These are phyloP conservation scores for Penicillium psychrosexuale DNA, from an alignment of 2,329 filamentous ascomycete genomes.

Conservation along the genomic window DNA sequence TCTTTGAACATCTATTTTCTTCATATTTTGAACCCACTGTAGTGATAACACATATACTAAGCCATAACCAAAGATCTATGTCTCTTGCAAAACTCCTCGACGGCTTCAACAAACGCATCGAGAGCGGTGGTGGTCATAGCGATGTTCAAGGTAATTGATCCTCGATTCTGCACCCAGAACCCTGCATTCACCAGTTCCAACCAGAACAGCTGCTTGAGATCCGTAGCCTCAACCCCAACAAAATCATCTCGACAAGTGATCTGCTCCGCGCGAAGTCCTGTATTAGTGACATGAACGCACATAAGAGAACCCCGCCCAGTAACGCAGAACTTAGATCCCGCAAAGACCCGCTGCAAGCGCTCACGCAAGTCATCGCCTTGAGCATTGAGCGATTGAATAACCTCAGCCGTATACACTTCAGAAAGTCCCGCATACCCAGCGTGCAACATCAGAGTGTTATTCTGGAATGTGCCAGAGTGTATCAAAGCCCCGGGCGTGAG, in stretches of 20 bases:
- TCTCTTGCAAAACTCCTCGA: neutral
- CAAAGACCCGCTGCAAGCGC: neutral
- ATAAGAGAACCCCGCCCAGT: conserved; percentile 2
- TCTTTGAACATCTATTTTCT: too few relatives aligned
- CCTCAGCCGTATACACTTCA: neutral
- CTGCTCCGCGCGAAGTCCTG: neutral
- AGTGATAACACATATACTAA: neutral
- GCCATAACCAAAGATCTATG: neutral
- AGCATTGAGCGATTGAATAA: neutral
- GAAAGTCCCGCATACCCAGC: neutral
- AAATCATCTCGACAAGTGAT: conserved; percentile 2
- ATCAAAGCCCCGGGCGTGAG: conserved; percentile 35
- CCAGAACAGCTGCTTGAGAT: conserved; percentile 8
- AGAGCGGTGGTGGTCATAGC: neutral
- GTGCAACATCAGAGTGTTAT: conserved; percentile 48
- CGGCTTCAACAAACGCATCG: neutral
- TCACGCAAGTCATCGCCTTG: neutral
- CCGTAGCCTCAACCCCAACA: neutral
- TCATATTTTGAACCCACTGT: neutral
- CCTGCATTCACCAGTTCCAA: conserved; percentile 5
- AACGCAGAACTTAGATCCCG: neutral
- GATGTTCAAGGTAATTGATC: conserved; percentile 6
- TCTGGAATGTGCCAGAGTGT: conserved; percentile 67
- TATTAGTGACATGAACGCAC: neutral
- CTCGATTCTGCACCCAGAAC: conserved; percentile 4